Evolutionary conservation across 306 rosid genomes (phyloP).

Genomic region (Abrus precatorius): DNA sequence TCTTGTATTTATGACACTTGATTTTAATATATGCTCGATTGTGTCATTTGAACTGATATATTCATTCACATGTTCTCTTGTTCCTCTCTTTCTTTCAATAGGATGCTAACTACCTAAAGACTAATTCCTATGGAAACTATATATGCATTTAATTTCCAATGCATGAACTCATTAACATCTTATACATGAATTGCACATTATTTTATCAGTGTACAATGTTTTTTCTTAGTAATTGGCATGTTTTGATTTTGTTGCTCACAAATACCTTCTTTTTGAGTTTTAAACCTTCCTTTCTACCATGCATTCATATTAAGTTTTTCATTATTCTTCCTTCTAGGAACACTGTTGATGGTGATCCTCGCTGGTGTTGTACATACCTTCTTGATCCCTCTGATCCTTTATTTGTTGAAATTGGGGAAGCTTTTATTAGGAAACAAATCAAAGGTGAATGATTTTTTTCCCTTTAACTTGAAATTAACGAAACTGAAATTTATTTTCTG

Average conservation of each 20-base stretch:
- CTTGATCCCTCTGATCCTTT: constrained; percentile 95
- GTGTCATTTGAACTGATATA: too few relatives aligned
- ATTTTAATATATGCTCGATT: too few relatives aligned
- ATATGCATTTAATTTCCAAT: neutral
- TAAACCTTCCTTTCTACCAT: constrained; percentile 35
- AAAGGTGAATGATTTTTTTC: constrained; percentile 62
- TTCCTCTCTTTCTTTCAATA: too few relatives aligned
- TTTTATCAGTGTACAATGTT: neutral
- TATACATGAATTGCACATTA: neutral
- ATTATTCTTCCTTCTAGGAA: constrained; percentile 62
- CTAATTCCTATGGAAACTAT: neutral
- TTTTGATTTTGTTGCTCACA: constrained; percentile 26
- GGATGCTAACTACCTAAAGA: neutral
- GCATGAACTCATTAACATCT: too few relatives aligned
- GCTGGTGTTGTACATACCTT: constrained; percentile 95
- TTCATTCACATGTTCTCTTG: too few relatives aligned
- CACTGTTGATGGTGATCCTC: constrained; percentile 78
- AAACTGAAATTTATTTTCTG: too few relatives aligned
- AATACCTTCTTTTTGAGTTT: neutral
- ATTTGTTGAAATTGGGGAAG: constrained; percentile 87
- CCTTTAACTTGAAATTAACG: neutral
- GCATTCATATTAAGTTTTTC: constrained; percentile 47
- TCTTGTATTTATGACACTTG: too few relatives aligned
- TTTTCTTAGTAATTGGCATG: constrained; percentile 13
- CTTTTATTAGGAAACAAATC: constrained; percentile 80